These are phyloP conservation scores for Nakazawaea pomicola DNA, from an alignment of 805 yeast species.

Conservation along the genomic window DNA sequence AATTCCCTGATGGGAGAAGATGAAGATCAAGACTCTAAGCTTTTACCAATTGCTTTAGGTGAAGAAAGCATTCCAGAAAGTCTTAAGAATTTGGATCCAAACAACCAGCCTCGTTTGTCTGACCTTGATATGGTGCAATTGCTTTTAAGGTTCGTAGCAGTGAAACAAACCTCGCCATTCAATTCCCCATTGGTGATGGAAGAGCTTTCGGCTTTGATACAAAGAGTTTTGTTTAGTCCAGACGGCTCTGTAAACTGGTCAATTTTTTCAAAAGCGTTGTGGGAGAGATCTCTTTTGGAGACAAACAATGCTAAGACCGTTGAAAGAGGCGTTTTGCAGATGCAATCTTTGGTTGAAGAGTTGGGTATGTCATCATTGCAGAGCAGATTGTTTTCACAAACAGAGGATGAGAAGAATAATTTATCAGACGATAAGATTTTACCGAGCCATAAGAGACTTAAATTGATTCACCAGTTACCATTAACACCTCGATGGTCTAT, in stretches of 20 bases:
- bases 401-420: conserved; percentile 25
- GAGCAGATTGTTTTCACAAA: conserved; percentile 47
- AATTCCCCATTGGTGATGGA: conserved; percentile 71
- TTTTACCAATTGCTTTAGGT: conserved; percentile 59
- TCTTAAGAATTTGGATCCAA: conserved; percentile 63
- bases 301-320: conserved; percentile 77
- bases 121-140: conserved; percentile 73
- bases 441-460: conserved; percentile 48
- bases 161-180: conserved; percentile 67
- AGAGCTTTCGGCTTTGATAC: conserved; percentile 72
- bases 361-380: conserved; percentile 60
- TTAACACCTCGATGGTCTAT: conserved; percentile 80
- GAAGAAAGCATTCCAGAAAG: conserved; percentile 59
- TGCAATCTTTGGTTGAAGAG: conserved; percentile 89
- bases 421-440: conserved; percentile 27
- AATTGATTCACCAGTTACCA: conserved; percentile 70
- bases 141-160: conserved; percentile 57
- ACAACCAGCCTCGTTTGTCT: conserved; percentile 68
- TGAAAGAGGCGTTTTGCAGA: conserved; percentile 90
- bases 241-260: conserved; percentile 60
- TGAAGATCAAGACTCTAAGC: conserved; percentile 27
- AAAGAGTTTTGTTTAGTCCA: conserved; percentile 59
- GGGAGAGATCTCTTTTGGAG: conserved; percentile 87
- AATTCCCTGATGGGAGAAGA: conserved; percentile 12
- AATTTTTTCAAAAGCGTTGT: conserved; percentile 72